phyloP scores from a whole-genome alignment of 345 rosid species.

The Rhodamnia argentea region DNA sequence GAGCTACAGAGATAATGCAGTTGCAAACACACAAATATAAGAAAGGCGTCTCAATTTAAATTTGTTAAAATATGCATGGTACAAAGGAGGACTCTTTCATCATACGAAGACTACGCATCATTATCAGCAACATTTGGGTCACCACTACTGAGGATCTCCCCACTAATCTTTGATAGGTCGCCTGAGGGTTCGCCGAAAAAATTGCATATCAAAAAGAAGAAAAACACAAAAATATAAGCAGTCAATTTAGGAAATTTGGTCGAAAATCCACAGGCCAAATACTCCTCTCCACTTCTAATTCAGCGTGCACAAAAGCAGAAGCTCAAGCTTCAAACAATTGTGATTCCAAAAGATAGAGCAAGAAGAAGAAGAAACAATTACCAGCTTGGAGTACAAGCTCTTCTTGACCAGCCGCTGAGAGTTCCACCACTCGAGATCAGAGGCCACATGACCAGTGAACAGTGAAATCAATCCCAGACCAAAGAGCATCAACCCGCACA shows the following conservation, averaged over 20 bases:
- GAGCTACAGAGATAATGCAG: neutral
- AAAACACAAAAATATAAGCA: neutral
- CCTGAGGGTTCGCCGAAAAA: neutral
- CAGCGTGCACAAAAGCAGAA: neutral
- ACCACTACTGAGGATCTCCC: too few species aligned
- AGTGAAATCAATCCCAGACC: slow-evolving; percentile 82
- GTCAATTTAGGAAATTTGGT: neutral
- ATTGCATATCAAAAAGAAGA: neutral
- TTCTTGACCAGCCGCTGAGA: slow-evolving; percentile 66
- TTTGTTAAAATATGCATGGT: neutral
- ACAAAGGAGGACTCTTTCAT: neutral
- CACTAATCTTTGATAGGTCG: too few species aligned
- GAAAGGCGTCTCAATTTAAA: neutral
- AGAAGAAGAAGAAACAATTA: slow-evolving; percentile 7
- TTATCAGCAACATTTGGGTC: neutral
- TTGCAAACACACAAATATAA: neutral
- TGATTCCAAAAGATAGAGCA: neutral
- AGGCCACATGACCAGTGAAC: slow-evolving; percentile 85
- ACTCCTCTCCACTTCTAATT: neutral
- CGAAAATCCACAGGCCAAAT: neutral
- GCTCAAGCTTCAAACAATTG: neutral
- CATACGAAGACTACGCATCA: neutral
- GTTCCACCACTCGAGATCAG: slow-evolving; percentile 88
- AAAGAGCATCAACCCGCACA: slow-evolving; percentile 86
- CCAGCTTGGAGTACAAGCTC: slow-evolving; percentile 46